A percentile compares a stretch with the other conserved stretches of the same genome.
Evolutionary conservation across 306 rosid species (phyloP).

Genomic region (Quercus glauca): DNA sequence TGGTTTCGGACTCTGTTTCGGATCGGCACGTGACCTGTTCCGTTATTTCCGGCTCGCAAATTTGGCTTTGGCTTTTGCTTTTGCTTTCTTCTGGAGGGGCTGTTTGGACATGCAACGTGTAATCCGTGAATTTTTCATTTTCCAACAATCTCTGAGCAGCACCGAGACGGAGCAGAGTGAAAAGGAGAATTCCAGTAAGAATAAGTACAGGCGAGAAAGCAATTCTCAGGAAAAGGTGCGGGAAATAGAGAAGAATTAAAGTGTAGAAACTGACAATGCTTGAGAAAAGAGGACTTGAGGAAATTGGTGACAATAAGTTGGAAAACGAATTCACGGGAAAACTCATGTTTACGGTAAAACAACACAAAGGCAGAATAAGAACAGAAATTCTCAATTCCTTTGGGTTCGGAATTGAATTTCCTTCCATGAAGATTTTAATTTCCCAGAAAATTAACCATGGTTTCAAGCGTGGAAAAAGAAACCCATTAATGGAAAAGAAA

Average conservation of each 20-base stretch:
- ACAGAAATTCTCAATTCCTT: constrained; percentile 26
- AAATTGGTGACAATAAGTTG: constrained; percentile 28
- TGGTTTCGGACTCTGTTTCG: constrained; percentile 23
- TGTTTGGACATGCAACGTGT: background rate
- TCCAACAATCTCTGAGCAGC: constrained; percentile 51
- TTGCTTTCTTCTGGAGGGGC: too few relatives aligned
- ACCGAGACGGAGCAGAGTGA: constrained; percentile 66
- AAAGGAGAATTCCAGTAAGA: constrained; percentile 46
- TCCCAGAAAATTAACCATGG: too few relatives aligned
- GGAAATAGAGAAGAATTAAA: constrained; percentile 58
- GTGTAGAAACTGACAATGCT: constrained; percentile 53
- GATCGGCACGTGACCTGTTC: constrained; percentile 27
- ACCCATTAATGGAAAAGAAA: too few relatives aligned
- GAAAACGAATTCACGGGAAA: constrained; percentile 20
- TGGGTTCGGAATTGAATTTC: constrained; percentile 3
- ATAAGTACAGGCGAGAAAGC: constrained; percentile 56
- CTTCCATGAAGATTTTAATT: constrained; percentile 26
- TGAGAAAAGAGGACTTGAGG: constrained; percentile 64
- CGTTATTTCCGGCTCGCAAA: constrained; percentile 13
- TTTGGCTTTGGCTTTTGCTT: constrained; percentile 12
- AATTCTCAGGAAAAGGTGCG: constrained; percentile 38
- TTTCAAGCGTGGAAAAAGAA: too few relatives aligned
- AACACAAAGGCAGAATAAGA: background rate
- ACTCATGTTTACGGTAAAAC: constrained; percentile 19
- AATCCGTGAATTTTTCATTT: background rate